Percentiles rank a stretch among this genome's conserved stretches.
phyloP scores from a whole-genome alignment of 352 stramenopile species.

The Thalassiosira delicatula region DNA sequence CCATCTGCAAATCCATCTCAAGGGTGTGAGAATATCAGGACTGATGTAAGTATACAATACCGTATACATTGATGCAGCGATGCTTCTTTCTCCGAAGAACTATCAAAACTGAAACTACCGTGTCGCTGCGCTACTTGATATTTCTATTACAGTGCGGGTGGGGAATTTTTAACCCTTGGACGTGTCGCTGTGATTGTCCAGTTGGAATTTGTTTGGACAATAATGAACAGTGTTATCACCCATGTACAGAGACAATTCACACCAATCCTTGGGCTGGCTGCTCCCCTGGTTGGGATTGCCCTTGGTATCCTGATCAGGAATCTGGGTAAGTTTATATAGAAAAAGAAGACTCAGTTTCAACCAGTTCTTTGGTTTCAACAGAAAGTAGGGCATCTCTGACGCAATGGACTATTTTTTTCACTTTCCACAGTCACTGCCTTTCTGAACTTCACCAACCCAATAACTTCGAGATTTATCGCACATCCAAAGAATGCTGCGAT shows the following conservation, averaged over 20 bases:
- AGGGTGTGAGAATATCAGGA: constrained; percentile 42
- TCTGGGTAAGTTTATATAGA: too few relatives aligned
- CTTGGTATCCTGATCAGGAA: constrained; percentile 39
- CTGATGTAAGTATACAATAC: too few relatives aligned
- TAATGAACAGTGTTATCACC: constrained; percentile 47
- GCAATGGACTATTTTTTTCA: too few relatives aligned
- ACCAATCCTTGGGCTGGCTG: constrained; percentile 54
- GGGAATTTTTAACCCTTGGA: constrained; percentile 49
- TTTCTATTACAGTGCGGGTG: too few relatives aligned
- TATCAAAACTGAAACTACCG: too few relatives aligned
- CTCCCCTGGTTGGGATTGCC: constrained; percentile 47
- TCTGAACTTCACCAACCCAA: constrained; percentile 31
- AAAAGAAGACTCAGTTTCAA: too few relatives aligned
- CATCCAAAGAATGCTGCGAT: constrained; percentile 38
- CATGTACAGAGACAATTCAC: constrained; percentile 39
- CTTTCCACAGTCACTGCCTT: constrained; percentile 21
- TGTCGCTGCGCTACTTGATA: too few relatives aligned
- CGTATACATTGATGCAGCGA: too few relatives aligned
- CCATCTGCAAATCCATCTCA: constrained; percentile 26
- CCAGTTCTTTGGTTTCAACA: too few relatives aligned
- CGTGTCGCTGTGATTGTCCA: constrained; percentile 53
- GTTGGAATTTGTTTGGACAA: constrained; percentile 53
- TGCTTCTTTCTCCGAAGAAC: too few relatives aligned
- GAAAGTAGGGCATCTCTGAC: too few relatives aligned
- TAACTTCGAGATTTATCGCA: constrained; percentile 51